A percentile compares a stretch with the other conserved stretches of the same genome.
Conservation (phyloP, 2,329 filamentous ascomycete species). For the Fusarium pilosicola region DNA sequence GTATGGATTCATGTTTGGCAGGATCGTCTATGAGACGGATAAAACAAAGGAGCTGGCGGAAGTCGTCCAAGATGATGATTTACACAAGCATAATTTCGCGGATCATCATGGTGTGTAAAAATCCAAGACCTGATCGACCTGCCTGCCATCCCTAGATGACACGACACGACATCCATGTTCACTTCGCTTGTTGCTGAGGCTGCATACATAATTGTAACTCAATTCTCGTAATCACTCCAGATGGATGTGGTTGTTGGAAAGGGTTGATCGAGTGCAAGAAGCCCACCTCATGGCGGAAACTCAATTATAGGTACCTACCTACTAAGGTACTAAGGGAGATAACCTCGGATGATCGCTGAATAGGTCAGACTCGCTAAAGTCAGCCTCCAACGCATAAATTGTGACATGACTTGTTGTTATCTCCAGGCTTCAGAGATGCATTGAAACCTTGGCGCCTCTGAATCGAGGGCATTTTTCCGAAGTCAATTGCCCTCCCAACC, state of each 20-base stretch:
- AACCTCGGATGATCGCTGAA: background rate
- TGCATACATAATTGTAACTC: conserved; percentile 12
- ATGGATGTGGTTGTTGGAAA: background rate
- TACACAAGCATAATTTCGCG: conserved; percentile 22
- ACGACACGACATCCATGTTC: conserved; percentile 10
- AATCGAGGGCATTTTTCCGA: conserved; percentile 29
- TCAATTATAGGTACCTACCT: background rate
- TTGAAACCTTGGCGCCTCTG: conserved; percentile 36
- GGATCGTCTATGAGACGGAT: background rate
- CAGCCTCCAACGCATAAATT: conserved; percentile 18
- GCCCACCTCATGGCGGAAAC: conserved; percentile 6
- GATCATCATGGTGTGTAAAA: conserved; percentile 14
- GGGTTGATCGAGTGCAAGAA: background rate
- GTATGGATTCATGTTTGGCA: background rate
- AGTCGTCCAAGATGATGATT: conserved; percentile 24
- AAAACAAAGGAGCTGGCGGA: background rate
- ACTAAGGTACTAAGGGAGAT: background rate
- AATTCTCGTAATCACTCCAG: conserved; percentile 6
- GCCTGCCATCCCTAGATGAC: conserved; percentile 15
- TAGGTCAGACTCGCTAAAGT: background rate
- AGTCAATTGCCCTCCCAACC: conserved; percentile 12
- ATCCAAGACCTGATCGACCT: conserved; percentile 27
- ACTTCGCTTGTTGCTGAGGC: conserved; percentile 3
- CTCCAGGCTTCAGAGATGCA: background rate
- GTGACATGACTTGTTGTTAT: conserved; percentile 19